Percentiles rank a stretch among this genome's conserved stretches.
phyloP scores from a whole-genome alignment of 192 early-diverging fungal genomes.

The Funneliformis geosporum region DNA sequence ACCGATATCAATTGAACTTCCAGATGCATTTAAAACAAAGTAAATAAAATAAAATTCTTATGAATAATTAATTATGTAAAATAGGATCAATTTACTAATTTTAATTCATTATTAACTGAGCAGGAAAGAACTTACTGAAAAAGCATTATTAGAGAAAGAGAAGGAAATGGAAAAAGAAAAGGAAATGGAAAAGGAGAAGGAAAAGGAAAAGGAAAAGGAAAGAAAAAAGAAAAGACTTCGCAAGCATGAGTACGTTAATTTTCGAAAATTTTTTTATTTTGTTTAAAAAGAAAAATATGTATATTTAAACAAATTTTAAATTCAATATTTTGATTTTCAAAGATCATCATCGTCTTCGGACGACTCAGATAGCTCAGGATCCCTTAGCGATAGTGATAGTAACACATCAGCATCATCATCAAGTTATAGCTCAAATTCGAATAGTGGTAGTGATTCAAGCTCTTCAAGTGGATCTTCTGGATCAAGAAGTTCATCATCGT shows the following conservation, averaged over 20 bases:
- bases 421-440: background rate
- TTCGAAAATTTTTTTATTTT: background rate
- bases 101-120: background rate
- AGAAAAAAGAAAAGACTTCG: constrained; percentile 20
- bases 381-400: no score
- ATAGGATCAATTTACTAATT: background rate
- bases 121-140: background rate
- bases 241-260: background rate
- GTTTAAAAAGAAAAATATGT: background rate
- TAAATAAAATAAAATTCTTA: background rate
- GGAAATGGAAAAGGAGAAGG: constrained; percentile 6
- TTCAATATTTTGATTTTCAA: background rate
- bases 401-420: constrained; percentile 8
- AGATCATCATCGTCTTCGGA: background rate
- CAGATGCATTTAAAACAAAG: constrained; percentile 50
- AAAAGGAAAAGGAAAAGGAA: background rate
- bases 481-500: constrained; percentile 9
- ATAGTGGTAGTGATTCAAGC: background rate
- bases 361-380: background rate
- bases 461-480: background rate
- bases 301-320: background rate
- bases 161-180: background rate
- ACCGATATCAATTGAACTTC: constrained; percentile 47
- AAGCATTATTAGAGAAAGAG: background rate
- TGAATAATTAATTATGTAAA: background rate